Evolutionary conservation across 768 basidiomycete genomes (phyloP).

Genomic region (Trametes cubensis): DNA sequence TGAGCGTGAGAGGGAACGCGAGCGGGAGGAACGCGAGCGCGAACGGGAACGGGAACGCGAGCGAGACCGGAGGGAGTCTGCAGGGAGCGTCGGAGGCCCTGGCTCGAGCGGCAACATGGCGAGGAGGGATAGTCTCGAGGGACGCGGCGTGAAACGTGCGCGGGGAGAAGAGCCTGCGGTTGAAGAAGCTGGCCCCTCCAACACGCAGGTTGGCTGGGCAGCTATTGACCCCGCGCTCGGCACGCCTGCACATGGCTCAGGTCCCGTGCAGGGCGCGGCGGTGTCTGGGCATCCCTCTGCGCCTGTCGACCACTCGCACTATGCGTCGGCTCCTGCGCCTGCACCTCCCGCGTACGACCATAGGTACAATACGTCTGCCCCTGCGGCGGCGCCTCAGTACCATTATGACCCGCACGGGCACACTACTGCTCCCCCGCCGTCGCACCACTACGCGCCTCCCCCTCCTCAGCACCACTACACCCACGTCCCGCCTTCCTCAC

Average conservation of each 20-base stretch:
- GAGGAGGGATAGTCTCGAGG: conserved; percentile 25
- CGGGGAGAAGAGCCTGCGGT: conserved; percentile 33
- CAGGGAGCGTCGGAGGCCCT: conserved; percentile 12
- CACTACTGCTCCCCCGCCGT: conserved; percentile 20
- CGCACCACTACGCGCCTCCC: conserved; percentile 29
- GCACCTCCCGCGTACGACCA: conserved; percentile 28
- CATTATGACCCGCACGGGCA: conserved; percentile 32
- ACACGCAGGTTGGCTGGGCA: conserved; percentile 22
- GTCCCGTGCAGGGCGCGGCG: conserved; percentile 12
- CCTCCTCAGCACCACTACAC: conserved; percentile 34
- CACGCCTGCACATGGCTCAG: conserved; percentile 19
- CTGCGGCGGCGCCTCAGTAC: conserved; percentile 24
- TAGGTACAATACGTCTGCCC: conserved; percentile 23
- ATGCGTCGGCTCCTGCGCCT: conserved; percentile 19
- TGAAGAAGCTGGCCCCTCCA: conserved; percentile 25
- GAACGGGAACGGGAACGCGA: conserved; percentile 26
- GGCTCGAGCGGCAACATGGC: conserved; percentile 9
- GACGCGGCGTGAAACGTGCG: conserved; percentile 30
- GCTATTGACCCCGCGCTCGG: conserved; percentile 38
- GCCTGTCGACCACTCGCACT: conserved; percentile 20
- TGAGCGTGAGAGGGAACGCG: conserved; percentile 23
- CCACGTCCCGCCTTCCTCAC: conserved; percentile 25
- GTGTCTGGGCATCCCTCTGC: conserved; percentile 13
- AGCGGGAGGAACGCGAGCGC: conserved; percentile 15
- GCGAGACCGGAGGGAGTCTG: conserved; percentile 25